Evolutionary conservation across 1,284 basidiomycete genomes (phyloP).

Genomic region (Trametes versicolor): DNA sequence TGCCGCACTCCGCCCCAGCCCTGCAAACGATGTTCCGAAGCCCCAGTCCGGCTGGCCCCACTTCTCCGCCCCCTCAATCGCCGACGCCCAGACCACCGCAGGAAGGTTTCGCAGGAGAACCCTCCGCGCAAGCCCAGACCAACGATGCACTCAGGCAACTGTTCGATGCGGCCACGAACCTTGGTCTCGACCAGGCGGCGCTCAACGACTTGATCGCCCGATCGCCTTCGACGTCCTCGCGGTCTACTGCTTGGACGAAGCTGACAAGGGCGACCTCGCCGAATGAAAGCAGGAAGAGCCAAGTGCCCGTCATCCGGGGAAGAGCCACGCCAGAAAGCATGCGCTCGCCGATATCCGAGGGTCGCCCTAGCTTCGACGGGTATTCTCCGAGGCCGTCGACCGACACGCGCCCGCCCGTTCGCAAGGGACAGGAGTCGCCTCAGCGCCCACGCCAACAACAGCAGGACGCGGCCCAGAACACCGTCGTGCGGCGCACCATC

Average conservation of each 20-base stretch:
- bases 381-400: conserved; percentile 43
- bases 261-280: conserved; percentile 56
- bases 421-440: conserved; percentile 45
- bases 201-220: conserved; percentile 76
- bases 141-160: conserved; percentile 70
- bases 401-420: conserved; percentile 49
- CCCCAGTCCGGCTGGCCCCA: conserved; percentile 24
- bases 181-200: conserved; percentile 77
- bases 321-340: conserved; percentile 37
- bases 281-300: conserved; percentile 42
- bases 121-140: conserved; percentile 35
- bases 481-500: conserved; percentile 78
- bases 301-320: conserved; percentile 35
- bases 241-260: conserved; percentile 56
- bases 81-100: conserved; percentile 34
- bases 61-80: conserved; percentile 36
- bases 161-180: conserved; percentile 76
- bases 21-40: conserved; percentile 33
- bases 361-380: conserved; percentile 49
- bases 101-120: conserved; percentile 14
- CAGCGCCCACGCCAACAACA: conserved; percentile 50
- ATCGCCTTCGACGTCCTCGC: conserved; percentile 72
- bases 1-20: conserved; percentile 41
- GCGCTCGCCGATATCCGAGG: conserved; percentile 43
- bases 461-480: conserved; percentile 50